phyloP scores from a whole-genome alignment of 805 yeast species.

The Candida maesae region DNA sequence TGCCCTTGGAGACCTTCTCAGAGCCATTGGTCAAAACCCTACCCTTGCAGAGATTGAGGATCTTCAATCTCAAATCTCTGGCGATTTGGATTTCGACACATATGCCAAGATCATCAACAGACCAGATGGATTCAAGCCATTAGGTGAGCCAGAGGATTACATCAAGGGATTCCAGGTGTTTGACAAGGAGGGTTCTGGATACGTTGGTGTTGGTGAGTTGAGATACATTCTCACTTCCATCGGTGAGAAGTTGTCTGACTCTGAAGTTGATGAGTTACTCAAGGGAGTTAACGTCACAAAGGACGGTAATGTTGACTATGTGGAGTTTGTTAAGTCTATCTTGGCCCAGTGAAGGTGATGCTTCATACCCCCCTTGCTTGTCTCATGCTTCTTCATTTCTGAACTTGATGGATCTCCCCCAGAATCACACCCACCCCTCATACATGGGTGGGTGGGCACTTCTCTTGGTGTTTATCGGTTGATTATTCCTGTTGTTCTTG shows the following conservation, averaged over 20 bases:
- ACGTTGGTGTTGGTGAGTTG: conserved; percentile 95
- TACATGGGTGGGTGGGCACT: too few species aligned
- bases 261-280: conserved; percentile 92
- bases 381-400: not conserved
- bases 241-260: conserved; percentile 88
- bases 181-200: conserved; percentile 93
- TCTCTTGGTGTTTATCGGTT: not conserved
- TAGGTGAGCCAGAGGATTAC: conserved; percentile 86
- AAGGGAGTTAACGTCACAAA: conserved; percentile 93
- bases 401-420: too few species aligned
- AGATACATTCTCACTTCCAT: conserved; percentile 91
- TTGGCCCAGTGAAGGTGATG: conserved; percentile 63
- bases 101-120: conserved; percentile 75
- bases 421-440: too few species aligned
- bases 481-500: not conserved
- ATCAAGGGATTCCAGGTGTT: conserved; percentile 95
- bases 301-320: conserved; percentile 94
- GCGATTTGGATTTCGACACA: conserved; percentile 64
- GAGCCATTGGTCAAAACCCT: conserved; percentile 99
- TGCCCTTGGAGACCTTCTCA: conserved; percentile 84
- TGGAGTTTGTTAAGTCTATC: conserved; percentile 89
- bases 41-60: conserved; percentile 81
- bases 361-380: not conserved
- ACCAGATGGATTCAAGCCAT: conserved; percentile 83
- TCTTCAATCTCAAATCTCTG: conserved; percentile 39